Evolutionary conservation across 345 rosid species (phyloP).

Genomic region (Moricandia moricandioides): DNA sequence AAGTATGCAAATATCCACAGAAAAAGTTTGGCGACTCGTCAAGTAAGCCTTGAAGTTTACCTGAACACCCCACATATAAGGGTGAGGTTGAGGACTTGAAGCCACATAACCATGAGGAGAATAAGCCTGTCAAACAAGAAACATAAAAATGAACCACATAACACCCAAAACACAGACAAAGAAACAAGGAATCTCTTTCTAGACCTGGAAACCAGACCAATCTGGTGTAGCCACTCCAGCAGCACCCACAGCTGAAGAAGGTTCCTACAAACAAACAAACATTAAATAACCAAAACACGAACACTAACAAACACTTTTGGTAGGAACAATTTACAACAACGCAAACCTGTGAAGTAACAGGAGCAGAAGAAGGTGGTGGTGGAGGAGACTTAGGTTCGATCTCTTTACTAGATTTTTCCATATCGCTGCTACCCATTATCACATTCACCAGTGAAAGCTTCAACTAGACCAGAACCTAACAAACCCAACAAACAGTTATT

Average conservation of each 20-base stretch:
- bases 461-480: conserved; percentile 33
- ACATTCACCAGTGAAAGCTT: conserved; percentile 26
- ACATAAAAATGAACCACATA: conserved; percentile 7
- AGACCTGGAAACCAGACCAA: conserved; percentile 97
- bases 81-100: conserved; percentile 93
- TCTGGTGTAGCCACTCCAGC: conserved; percentile 72
- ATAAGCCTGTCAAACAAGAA: conserved; percentile 56
- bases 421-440: conserved; percentile 65
- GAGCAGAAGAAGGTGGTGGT: conserved; percentile 39
- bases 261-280: conserved; percentile 48
- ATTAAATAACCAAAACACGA: too few species aligned
- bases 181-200: conserved; percentile 10
- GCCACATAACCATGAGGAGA: conserved; percentile 93
- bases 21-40: neutral
- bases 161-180: conserved; percentile 16
- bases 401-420: conserved; percentile 65
- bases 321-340: neutral
- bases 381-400: conserved; percentile 57
- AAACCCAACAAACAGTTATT: neutral
- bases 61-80: conserved; percentile 99
- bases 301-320: too few species aligned
- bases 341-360: conserved; percentile 61
- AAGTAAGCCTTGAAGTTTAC: conserved; percentile 37
- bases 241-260: conserved; percentile 51
- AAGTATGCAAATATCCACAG: too few species aligned